A percentile compares a stretch with the other conserved stretches of the same genome.
Conservation (phyloP, 805 yeast species). For the Zygotorulaspora danielsina region DNA sequence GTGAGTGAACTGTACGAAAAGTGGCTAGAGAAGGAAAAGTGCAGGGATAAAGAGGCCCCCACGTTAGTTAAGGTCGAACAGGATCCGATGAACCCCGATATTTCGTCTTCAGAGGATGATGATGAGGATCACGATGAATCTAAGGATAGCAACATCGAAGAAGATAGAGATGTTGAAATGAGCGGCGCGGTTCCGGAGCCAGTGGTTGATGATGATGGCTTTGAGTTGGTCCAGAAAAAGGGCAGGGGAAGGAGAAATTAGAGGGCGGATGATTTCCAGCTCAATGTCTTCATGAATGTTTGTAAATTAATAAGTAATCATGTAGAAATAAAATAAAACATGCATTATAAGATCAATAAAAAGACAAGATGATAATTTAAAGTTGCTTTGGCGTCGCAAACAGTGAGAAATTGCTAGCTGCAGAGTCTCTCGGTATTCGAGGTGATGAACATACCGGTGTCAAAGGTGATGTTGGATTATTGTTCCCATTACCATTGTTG, state of each 20-base stretch:
- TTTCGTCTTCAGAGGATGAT: slow-evolving; percentile 47
- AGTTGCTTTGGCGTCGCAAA: slow-evolving; percentile 15
- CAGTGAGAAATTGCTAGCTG: slow-evolving; percentile 10
- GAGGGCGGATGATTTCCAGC: no score
- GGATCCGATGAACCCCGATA: slow-evolving; percentile 63
- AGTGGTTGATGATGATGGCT: slow-evolving; percentile 89
- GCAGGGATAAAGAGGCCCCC: slow-evolving; percentile 29
- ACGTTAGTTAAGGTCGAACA: slow-evolving; percentile 38
- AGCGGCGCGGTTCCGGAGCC: slow-evolving; percentile 45
- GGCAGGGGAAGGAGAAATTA: slow-evolving; percentile 41
- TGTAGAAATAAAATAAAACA: slow-evolving; percentile 3
- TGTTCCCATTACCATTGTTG: slow-evolving; percentile 5
- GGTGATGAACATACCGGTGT: slow-evolving; percentile 19
- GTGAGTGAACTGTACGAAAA: slow-evolving; percentile 57
- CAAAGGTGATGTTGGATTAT: slow-evolving; percentile 5
- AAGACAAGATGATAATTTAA: slow-evolving; percentile 1
- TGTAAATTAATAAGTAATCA: slow-evolving; percentile 1
- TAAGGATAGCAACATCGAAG: slow-evolving; percentile 35
- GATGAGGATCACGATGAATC: slow-evolving; percentile 41
- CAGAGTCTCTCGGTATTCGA: slow-evolving; percentile 20
- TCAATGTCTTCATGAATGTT: no score
- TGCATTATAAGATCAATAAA: slow-evolving; percentile 3
- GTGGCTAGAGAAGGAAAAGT: slow-evolving; percentile 54
- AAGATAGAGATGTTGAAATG: slow-evolving; percentile 33
- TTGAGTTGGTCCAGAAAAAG: slow-evolving; percentile 76